These are phyloP conservation scores for Mortierella sp. DNA, from an alignment of 371 early-diverging fungal species.

Conservation along the genomic window DNA sequence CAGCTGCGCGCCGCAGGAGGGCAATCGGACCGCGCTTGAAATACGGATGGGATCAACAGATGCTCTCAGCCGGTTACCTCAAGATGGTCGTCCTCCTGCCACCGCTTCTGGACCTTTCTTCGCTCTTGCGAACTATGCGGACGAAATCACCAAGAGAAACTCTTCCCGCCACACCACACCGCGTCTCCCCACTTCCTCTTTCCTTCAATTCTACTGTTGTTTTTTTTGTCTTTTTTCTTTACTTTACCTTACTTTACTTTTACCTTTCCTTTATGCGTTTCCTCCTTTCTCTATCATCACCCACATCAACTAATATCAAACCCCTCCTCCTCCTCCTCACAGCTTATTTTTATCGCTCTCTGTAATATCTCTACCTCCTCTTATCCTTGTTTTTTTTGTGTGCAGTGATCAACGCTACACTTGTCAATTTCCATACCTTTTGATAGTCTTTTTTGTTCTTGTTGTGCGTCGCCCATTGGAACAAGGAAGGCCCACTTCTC, in stretches of 20 bases:
- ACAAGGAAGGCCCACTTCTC: background rate
- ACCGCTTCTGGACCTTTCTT: background rate
- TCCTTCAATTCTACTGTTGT: background rate
- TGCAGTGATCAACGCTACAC: background rate
- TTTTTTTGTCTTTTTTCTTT: background rate
- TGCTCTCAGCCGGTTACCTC: background rate
- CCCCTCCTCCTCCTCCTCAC: background rate
- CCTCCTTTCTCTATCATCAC: background rate
- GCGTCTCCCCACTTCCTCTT: background rate
- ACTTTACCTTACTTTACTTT: background rate
- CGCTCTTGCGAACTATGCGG: background rate
- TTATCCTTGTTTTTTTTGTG: background rate
- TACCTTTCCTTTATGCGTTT: slow-evolving; percentile 12
- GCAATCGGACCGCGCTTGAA: background rate
- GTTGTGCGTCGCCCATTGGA: background rate
- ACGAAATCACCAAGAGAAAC: background rate
- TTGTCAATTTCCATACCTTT: background rate
- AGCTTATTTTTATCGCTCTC: background rate
- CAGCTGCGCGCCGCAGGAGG: background rate
- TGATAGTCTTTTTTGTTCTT: slow-evolving; percentile 8
- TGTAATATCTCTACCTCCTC: background rate
- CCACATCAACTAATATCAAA: slow-evolving; percentile 9
- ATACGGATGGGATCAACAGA: background rate
- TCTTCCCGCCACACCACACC: background rate
- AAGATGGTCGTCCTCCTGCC: background rate